Conservation (phyloP, 176 grass and related monocot species). For the Musa itinerans region DNA sequence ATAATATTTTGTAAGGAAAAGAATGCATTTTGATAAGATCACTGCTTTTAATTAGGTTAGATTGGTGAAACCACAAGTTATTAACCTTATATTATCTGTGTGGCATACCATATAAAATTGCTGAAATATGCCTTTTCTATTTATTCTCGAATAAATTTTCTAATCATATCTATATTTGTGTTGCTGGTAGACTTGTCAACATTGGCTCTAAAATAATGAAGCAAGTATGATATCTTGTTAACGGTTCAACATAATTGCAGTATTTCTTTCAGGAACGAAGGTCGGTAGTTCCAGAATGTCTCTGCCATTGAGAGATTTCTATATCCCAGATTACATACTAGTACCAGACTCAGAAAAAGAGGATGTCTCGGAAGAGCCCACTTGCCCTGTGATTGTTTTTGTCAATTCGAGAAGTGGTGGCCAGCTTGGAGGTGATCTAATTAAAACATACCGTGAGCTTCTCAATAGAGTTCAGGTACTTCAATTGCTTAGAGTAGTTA, state of each 20-base stretch:
- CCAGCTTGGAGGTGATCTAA: slow-evolving; percentile 71
- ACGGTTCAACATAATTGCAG: not conserved
- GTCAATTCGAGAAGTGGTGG: slow-evolving; percentile 82
- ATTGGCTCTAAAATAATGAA: not conserved
- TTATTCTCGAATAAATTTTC: too few relatives aligned
- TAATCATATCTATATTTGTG: too few relatives aligned
- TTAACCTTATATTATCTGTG: too few relatives aligned
- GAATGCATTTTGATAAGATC: too few relatives aligned
- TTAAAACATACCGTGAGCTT: slow-evolving; percentile 68
- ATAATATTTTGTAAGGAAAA: too few relatives aligned
- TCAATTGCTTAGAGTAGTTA: not conserved
- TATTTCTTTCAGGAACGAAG: not conserved
- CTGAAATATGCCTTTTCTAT: too few relatives aligned
- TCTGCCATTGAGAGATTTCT: slow-evolving; percentile 32
- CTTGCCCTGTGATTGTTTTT: slow-evolving; percentile 70
- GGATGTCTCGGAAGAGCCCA: slow-evolving; percentile 21
- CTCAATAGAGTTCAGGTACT: slow-evolving; percentile 70
- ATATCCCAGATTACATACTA: slow-evolving; percentile 80
- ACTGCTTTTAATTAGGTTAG: too few relatives aligned
- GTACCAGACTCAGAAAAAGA: slow-evolving; percentile 28
- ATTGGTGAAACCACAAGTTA: too few relatives aligned
- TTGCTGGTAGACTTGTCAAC: not conserved
- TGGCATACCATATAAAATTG: too few relatives aligned
- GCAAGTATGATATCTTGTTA: not conserved
- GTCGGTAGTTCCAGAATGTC: not conserved